Evolutionary conservation across 805 yeast species (phyloP).

Genomic region (Starmerella geochares): DNA sequence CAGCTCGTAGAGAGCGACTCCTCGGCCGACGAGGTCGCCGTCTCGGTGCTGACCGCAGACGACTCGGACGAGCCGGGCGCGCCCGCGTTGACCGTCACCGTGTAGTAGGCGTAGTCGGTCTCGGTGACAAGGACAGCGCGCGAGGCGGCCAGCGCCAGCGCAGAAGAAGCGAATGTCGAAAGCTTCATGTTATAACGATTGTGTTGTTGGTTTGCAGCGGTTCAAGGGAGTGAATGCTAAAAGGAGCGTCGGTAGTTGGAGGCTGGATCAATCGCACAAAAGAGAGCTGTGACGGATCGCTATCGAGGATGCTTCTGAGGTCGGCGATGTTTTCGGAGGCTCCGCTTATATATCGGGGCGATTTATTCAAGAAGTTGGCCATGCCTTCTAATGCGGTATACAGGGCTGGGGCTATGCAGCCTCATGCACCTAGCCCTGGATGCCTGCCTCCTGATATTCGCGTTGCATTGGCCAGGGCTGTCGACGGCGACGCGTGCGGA

Average conservation of each 20-base stretch:
- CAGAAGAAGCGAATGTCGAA: conserved; percentile 12
- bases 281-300: conserved; percentile 1
- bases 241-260: not conserved
- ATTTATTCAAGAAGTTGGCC: conserved; percentile 3
- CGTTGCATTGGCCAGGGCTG: not conserved
- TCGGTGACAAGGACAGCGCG: conserved; percentile 23
- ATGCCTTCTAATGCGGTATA: conserved; percentile 2
- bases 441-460: conserved; percentile 6
- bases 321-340: not conserved
- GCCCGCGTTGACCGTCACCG: conserved; percentile 20
- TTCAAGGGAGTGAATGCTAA: not conserved
- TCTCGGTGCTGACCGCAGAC: not conserved
- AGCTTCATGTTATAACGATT: not conserved
- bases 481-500: not conserved
- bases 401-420: not conserved
- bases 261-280: not conserved
- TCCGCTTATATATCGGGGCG: conserved; percentile 1
- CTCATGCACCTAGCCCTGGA: not conserved
- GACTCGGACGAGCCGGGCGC: conserved; percentile 4
- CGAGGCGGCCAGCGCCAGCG: conserved; percentile 17
- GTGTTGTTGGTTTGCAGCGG: not conserved
- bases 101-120: conserved; percentile 22
- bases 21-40: not conserved
- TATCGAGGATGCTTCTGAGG: not conserved
- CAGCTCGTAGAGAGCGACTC: not conserved